Percentiles rank a stretch among this genome's conserved stretches.
phyloP scores from a whole-genome alignment of 306 rosid species.

The Lathyrus oleraceus region DNA sequence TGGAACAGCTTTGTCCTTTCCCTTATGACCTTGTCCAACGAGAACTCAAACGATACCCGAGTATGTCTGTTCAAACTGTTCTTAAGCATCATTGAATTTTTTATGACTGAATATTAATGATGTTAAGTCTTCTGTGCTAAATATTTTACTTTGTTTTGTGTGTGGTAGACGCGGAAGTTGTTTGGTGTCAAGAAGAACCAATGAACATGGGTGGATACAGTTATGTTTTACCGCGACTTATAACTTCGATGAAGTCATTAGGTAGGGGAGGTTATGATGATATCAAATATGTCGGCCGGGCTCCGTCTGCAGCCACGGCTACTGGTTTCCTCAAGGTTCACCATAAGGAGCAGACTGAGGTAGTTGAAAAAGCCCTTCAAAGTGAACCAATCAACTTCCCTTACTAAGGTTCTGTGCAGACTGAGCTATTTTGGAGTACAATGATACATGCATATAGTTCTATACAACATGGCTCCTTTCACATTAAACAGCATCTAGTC shows the following conservation, averaged over 20 bases:
- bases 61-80: constrained; percentile 47
- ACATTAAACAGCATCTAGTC: too few species aligned
- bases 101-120: constrained; percentile 1
- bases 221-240: constrained; percentile 68
- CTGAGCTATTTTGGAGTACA: too few species aligned
- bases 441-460: too few species aligned
- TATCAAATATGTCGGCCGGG: constrained; percentile 79
- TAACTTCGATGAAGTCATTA: constrained; percentile 70
- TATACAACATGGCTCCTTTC: too few species aligned
- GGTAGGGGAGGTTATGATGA: constrained; percentile 73
- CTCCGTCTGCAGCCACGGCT: constrained; percentile 90
- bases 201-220: constrained; percentile 93
- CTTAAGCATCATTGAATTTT: background rate
- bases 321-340: constrained; percentile 85
- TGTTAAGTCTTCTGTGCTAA: background rate
- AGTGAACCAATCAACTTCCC: constrained; percentile 56
- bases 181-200: constrained; percentile 98
- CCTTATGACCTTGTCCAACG: constrained; percentile 84
- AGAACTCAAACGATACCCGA: constrained; percentile 91
- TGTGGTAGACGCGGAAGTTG: constrained; percentile 78
- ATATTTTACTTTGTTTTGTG: constrained; percentile 19
- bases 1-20: constrained; percentile 95
- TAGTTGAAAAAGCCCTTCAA: constrained; percentile 79
- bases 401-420: constrained; percentile 24
- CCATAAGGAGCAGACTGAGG: constrained; percentile 74